Percentiles rank a stretch among this genome's conserved stretches.
phyloP scores from a whole-genome alignment of 345 rosid species.

The Syzygium jambos region DNA sequence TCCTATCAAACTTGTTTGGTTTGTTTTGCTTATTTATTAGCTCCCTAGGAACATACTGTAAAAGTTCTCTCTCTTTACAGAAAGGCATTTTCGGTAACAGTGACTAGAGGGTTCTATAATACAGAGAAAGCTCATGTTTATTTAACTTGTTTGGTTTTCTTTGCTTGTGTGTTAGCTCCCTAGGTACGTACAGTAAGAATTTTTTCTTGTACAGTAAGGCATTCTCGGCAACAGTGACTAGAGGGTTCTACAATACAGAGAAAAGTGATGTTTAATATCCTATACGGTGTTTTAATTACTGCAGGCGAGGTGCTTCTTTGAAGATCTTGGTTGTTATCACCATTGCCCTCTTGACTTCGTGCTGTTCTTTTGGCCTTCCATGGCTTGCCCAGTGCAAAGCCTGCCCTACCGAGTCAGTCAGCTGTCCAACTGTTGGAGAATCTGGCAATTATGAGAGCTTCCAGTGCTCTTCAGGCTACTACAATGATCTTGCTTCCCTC shows the following conservation, averaged over 20 bases:
- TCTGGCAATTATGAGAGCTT: conserved; percentile 54
- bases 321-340: conserved; percentile 38
- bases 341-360: conserved; percentile 46
- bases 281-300: neutral
- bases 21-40: neutral
- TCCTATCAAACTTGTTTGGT: neutral
- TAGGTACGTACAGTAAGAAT: neutral
- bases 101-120: neutral
- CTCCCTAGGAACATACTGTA: neutral
- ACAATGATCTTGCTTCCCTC: conserved; percentile 60
- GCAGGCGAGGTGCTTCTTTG: conserved; percentile 39
- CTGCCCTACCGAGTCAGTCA: conserved; percentile 32
- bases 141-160: neutral
- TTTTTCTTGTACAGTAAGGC: neutral
- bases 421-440: conserved; percentile 45
- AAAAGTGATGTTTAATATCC: neutral
- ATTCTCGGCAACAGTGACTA: neutral
- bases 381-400: conserved; percentile 47
- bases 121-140: neutral
- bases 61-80: neutral
- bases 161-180: neutral
- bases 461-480: conserved; percentile 44
- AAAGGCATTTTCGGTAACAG: neutral
- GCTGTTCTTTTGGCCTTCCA: conserved; percentile 55
- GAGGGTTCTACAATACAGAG: neutral